Evolutionary conservation across 176 grass and related monocot genomes (phyloP).

Genomic region (Bromus sterilis): DNA sequence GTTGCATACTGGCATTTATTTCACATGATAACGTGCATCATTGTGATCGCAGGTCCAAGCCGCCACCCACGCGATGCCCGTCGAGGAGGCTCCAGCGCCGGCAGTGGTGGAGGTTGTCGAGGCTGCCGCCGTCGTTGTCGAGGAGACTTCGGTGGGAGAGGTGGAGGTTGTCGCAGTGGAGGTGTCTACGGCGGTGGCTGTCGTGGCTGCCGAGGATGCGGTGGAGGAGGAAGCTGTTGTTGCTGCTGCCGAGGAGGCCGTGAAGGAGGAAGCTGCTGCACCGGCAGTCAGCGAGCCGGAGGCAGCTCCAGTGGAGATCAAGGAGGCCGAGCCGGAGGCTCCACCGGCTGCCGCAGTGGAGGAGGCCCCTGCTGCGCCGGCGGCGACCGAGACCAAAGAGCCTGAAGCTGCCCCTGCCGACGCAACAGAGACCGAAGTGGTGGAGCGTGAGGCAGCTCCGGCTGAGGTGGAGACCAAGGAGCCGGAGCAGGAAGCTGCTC

Average conservation of each 20-base stretch:
- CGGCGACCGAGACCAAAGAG: neutral
- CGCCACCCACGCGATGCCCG: conserved; percentile 12
- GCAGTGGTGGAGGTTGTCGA: conserved; percentile 2
- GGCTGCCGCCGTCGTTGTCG: neutral
- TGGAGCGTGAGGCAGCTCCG: neutral
- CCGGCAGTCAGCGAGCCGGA: neutral
- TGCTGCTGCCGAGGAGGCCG: neutral
- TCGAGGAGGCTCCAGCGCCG: conserved; percentile 33
- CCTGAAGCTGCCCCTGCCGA: neutral
- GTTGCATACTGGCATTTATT: neutral
- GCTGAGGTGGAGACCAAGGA: conserved; percentile 23
- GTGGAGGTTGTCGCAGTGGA: conserved; percentile 10
- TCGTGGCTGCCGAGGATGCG: neutral
- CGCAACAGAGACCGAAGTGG: neutral
- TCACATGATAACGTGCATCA: neutral
- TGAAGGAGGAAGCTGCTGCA: neutral
- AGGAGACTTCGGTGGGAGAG: conserved; percentile 3
- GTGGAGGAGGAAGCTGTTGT: neutral
- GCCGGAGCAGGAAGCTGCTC: neutral
- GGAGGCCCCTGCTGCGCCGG: neutral
- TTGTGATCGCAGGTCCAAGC: conserved; percentile 37
- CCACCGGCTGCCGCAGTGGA: neutral
- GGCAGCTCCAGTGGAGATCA: neutral
- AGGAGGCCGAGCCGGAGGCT: neutral
- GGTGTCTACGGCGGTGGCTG: conserved; percentile 20